Conservation (phyloP, 164 flowering plant genomes). For the Nymphaea thermarum region DNA sequence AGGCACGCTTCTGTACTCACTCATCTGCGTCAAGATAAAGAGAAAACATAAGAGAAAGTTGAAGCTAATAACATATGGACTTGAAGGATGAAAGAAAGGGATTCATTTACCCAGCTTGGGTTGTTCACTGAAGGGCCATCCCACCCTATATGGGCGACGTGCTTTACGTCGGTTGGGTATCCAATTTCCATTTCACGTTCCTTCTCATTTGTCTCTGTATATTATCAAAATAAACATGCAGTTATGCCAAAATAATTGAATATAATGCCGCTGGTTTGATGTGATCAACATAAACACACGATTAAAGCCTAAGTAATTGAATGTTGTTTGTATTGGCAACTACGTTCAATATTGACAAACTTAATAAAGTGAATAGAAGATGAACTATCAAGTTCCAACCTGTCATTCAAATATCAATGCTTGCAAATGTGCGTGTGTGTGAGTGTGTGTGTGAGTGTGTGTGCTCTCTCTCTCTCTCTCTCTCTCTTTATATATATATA, state of each 20-base stretch:
- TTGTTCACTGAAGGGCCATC: constrained; percentile 55
- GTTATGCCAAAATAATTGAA: not conserved
- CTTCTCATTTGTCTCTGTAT: constrained; percentile 34
- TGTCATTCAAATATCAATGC: too few species aligned
- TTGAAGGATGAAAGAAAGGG: not conserved
- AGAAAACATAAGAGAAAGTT: not conserved
- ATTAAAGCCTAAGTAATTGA: too few species aligned
- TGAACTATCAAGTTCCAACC: too few species aligned
- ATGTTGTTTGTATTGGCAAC: too few species aligned
- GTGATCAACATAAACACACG: too few species aligned
- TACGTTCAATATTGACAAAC: too few species aligned
- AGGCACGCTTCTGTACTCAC: constrained; percentile 7
- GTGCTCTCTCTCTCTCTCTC: too few species aligned
- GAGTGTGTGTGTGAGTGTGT: too few species aligned
- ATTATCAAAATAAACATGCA: constrained; percentile 2
- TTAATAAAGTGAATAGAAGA: too few species aligned
- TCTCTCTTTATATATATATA: too few species aligned
- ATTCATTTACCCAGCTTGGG: constrained; percentile 56
- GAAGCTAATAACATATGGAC: not conserved
- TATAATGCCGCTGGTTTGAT: too few species aligned
- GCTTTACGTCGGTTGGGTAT: constrained; percentile 77
- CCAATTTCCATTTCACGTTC: constrained; percentile 75
- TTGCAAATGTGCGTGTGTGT: too few species aligned
- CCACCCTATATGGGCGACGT: constrained; percentile 86
- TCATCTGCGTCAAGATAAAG: constrained; percentile 13